These are phyloP conservation scores for Iodosphaeria phyllophila DNA, from an alignment of 2,329 filamentous ascomycete species.

Conservation along the genomic window DNA sequence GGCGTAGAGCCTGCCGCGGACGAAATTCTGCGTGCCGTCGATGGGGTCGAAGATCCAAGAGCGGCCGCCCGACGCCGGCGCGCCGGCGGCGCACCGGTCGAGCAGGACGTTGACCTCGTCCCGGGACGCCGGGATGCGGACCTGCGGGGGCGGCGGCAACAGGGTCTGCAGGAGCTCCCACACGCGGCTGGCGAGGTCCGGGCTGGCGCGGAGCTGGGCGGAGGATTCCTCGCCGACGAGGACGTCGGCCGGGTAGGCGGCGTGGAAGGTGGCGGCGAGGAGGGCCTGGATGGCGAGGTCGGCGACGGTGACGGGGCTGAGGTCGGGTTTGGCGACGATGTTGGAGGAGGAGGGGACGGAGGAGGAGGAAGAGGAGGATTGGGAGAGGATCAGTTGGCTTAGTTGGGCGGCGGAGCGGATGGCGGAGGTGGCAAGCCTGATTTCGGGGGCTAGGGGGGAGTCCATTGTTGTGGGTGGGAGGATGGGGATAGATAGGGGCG, in stretches of 20 bases:
- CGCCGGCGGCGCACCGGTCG: conserved; percentile 27
- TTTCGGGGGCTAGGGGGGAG: no score
- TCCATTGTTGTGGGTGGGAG: no score
- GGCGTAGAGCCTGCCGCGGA: conserved; percentile 33
- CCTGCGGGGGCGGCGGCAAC: conserved; percentile 10
- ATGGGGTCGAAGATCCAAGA: conserved; percentile 42
- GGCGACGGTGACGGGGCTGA: conserved; percentile 37
- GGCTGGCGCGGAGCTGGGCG: conserved; percentile 22
- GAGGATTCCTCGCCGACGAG: conserved; percentile 39
- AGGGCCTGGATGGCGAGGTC: conserved; percentile 41
- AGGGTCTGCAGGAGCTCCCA: conserved; percentile 22
- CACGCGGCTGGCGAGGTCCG: conserved; percentile 23
- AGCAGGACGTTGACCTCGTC: conserved; percentile 32
- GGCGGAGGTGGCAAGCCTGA: no score
- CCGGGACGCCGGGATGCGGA: conserved; percentile 16
- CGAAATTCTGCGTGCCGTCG: conserved; percentile 38
- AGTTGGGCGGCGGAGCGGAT: no score
- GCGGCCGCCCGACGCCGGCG: conserved; percentile 12
- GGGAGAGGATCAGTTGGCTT: no score
- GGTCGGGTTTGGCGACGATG: conserved; percentile 31
- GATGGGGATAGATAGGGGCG: no score
- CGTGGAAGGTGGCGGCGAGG: conserved; percentile 27
- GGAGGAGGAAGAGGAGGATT: no score
- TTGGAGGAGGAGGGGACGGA: no score
- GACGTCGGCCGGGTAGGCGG: conserved; percentile 28